Base-by-base conservation (phyloP, 2,329 filamentous ascomycete genomes). In the Exophiala alcalophila region DNA sequence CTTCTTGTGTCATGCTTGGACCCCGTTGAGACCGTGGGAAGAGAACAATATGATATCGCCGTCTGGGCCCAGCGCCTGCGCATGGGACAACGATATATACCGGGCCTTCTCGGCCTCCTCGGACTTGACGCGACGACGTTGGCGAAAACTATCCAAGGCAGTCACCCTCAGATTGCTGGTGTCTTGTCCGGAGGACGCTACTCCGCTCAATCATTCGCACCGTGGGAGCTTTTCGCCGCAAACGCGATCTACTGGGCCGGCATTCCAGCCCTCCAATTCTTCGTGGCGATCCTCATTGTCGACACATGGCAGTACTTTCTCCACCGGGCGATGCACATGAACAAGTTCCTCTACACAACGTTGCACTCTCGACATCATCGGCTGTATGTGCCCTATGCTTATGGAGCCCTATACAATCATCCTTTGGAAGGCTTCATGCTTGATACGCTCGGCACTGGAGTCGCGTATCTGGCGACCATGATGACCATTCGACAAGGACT, bases 251-350 rank as follows among this genome's bases (percentile, higher is more conserved):
- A 97, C 70, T 84, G 86, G 74, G 68, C 81, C 50, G 62, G 83
- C 26, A 75, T 97, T 50, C 92, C 92, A 1, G 75, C 71, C 3
- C 41, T 91, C 34, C 91, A 97, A 64, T 86, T 95, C 61, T 68
- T 78, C 44, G 59, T 86, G 35, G 92, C 83, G 16, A 77, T 91
- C 47, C 69, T 79, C 52, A 73, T 94, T 53, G 78, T 97, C 56
- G 92, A 98, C 67, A 92, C 89, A 30, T 98, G 92, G 92, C 91
- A 98, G 64, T 98, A 98, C 70, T 95, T 96, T 68, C 76, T 91
- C 58, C 92, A 98, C 67, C 87, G 92, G 26, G 78, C 84, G 44
- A 98, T 98, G 92, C 92, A 98, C 68, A 76, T 92, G 72, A 96
- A 97, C 71, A 90, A 86, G 66, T 97, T 87, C 86, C 77, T 98